Percentiles rank a stretch among this genome's conserved stretches.
phyloP scores from a whole-genome alignment of 2,329 filamentous ascomycete species.

The Fusarium irregulare region DNA sequence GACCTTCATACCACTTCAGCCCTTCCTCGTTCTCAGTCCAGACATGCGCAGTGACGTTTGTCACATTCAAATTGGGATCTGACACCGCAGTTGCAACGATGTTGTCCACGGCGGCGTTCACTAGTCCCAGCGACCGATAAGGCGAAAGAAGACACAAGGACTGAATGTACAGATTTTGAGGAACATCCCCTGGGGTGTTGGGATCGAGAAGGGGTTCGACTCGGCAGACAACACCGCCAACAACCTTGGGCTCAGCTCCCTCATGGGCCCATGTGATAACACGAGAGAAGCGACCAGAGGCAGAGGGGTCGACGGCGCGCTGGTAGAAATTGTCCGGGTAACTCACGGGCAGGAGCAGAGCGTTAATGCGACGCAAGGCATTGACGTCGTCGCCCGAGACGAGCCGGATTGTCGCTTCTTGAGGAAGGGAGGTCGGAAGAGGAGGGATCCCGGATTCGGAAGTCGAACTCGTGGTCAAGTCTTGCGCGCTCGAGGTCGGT shows the following conservation, averaged over 20 bases:
- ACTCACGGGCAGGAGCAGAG: slow-evolving; percentile 71
- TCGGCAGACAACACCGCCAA: slow-evolving; percentile 73
- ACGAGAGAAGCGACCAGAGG: slow-evolving; percentile 67
- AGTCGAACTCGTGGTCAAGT: slow-evolving; percentile 1
- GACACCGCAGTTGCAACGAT: slow-evolving; percentile 56
- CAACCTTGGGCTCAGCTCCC: slow-evolving; percentile 59
- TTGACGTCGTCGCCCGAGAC: slow-evolving; percentile 64
- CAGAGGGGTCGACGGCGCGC: slow-evolving; percentile 61
- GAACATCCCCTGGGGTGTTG: slow-evolving; percentile 24
- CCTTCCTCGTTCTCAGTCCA: slow-evolving; percentile 75
- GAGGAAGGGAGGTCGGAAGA: slow-evolving; percentile 53
- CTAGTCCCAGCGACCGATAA: slow-evolving; percentile 70
- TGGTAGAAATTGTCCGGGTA: slow-evolving; percentile 74
- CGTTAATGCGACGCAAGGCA: slow-evolving; percentile 72
- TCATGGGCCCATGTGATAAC: slow-evolving; percentile 68
- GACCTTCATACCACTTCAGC: slow-evolving; percentile 69
- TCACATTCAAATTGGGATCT: slow-evolving; percentile 54
- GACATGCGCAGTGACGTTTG: slow-evolving; percentile 70
- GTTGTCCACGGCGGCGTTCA: slow-evolving; percentile 66
- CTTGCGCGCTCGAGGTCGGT: slow-evolving; percentile 42
- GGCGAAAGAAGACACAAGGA: slow-evolving; percentile 72
- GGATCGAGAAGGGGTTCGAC: slow-evolving; percentile 58
- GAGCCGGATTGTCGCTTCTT: slow-evolving; percentile 64
- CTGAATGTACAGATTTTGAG: slow-evolving; percentile 71
- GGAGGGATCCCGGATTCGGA: slow-evolving; percentile 43